Base-by-base conservation (phyloP, 352 stramenopile species). In the Phytopythium oedochilum region DNA sequence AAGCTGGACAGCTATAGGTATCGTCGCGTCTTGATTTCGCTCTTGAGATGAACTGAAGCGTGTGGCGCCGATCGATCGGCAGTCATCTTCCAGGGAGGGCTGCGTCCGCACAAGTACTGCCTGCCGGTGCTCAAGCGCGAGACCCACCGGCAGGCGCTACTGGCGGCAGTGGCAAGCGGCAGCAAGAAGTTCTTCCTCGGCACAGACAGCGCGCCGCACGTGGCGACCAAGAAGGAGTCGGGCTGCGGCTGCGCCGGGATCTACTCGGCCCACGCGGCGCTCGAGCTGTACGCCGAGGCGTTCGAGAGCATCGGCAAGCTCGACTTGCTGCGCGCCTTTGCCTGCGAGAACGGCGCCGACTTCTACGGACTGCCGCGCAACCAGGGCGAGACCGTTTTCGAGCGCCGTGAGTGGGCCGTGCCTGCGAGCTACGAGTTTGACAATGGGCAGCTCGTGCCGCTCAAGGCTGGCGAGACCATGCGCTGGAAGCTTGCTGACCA, bases 41-140 rank as follows among this genome's bases (percentile, higher is more conserved):
- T 23, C n/a, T n/a, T 23, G 34, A 38, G 34, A 43, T 22, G 22
- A 43, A 43, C 7, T 18, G 6, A 18, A 5, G 35, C 5, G 15
- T 17, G 36, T 43, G 36, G 22, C 31, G 31, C 31, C 11, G 10
- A 7, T 22, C 36, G 36, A 43, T 12, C 17, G 18, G 15, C 53
- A 81, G 66, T 68, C 31, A 91, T 96, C 59, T 97, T 96, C 70
- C 83, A 93, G 56, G 88, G 97, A 22, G 97, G 97, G 0, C 75
- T 99, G 39, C 88, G 88, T 57, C 97, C 97, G n/a, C 97, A 99
- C 76, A 98, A 98, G 74, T 99, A 99, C 81, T 99, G 97, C 61
- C 73, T 99, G n/a, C 97, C 97, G 1, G 97, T 99, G 60, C 82
- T 99, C 38, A 99, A 99, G 83, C 86, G 86, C 40, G 92, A 98